Conservation (phyloP, 768 basidiomycete genomes). For the Cubamyces sp. region DNA sequence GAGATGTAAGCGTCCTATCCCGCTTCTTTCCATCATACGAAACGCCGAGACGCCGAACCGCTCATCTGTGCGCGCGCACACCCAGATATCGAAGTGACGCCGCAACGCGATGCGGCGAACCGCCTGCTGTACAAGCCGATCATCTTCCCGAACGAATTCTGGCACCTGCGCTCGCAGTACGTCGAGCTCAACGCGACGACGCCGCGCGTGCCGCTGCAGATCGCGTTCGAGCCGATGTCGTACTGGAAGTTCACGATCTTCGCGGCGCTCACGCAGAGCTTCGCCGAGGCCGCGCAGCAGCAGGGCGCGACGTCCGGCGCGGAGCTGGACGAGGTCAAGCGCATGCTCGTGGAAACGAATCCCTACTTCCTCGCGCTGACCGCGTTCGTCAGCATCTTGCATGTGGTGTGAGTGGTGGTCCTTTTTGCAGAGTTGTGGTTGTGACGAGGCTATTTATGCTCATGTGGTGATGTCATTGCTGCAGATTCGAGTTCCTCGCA, state of each 20-base stretch:
- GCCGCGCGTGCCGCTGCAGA: conserved; percentile 72
- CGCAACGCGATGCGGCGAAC: conserved; percentile 66
- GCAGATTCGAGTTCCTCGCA: conserved; percentile 91
- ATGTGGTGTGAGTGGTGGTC: conserved; percentile 62
- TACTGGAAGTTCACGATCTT: conserved; percentile 88
- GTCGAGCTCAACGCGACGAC: conserved; percentile 87
- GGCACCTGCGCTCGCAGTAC: conserved; percentile 84
- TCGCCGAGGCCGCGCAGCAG: conserved; percentile 83
- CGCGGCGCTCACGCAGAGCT: conserved; percentile 81
- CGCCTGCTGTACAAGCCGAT: conserved; percentile 84
- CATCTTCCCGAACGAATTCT: conserved; percentile 94
- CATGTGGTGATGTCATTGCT: not conserved
- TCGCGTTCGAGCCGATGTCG: conserved; percentile 85
- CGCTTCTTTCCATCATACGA: not conserved
- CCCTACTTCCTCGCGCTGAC: conserved; percentile 89
- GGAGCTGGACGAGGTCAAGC: conserved; percentile 94
- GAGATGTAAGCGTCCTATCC: conserved; percentile 55
- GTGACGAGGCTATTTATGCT: conserved; percentile 18
- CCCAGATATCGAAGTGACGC: conserved; percentile 67
- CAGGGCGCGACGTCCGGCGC: conserved; percentile 62
- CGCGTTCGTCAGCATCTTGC: conserved; percentile 82
- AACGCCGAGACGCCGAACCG: not conserved
- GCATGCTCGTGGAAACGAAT: conserved; percentile 89
- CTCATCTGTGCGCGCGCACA: conserved; percentile 6
- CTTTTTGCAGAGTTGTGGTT: not conserved